phyloP scores from a whole-genome alignment of 108 stramenopile genomes.

The Mayamaea pseudoterrestris region DNA sequence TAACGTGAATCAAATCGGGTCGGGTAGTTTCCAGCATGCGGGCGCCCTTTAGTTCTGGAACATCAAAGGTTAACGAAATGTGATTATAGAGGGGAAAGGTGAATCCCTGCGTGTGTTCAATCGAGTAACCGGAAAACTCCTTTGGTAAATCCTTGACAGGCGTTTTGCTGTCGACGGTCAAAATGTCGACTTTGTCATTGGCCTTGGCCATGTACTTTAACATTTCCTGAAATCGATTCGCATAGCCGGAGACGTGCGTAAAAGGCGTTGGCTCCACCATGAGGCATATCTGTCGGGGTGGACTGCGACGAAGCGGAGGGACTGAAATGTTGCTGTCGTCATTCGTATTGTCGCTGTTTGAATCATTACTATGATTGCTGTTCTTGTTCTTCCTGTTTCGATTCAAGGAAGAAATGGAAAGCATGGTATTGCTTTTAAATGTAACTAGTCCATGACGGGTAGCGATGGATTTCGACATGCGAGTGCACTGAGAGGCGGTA shows the following conservation, averaged over 20 bases:
- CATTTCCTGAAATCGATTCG: constrained; percentile 98
- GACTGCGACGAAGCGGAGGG: constrained; percentile 43
- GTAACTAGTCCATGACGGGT: no score
- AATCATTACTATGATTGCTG: no score
- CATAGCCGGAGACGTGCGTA: constrained; percentile 93
- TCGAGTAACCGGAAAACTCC: constrained; percentile 57
- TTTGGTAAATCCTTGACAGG: constrained; percentile 51
- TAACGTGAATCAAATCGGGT: constrained; percentile 93
- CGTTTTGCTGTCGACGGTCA: constrained; percentile 83
- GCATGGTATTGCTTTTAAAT: no score
- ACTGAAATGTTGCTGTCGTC: constrained; percentile 4
- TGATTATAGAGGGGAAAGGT: constrained; percentile 91
- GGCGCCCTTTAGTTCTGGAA: constrained; percentile 75
- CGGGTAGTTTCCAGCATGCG: constrained; percentile 64
- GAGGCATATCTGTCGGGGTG: constrained; percentile 57
- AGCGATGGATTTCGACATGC: no score
- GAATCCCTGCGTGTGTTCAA: constrained; percentile 85
- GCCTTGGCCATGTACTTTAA: constrained; percentile 77
- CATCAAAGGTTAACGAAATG: constrained; percentile 79
- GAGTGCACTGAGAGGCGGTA: no score
- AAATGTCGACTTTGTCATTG: constrained; percentile 78
- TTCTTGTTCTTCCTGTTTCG: no score
- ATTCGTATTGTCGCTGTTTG: background rate
- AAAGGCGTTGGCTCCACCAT: constrained; percentile 90
- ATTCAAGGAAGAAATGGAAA: no score